Conservation (phyloP, 2,329 filamentous ascomycete species). For the Fusarium sp. region DNA sequence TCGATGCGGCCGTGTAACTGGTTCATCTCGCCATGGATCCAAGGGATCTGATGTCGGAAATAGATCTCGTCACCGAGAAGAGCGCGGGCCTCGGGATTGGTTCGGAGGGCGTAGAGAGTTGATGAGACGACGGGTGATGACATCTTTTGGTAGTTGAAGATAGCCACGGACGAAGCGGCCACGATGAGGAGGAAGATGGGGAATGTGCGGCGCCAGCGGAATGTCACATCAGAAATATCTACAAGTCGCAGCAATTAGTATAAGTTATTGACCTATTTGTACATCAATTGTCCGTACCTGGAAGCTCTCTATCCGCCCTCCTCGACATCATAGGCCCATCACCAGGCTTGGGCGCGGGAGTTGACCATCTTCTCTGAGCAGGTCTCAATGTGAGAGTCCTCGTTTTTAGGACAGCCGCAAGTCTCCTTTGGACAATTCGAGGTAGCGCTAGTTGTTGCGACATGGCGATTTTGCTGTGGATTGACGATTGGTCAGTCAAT, state of each 20-base stretch:
- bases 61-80: constrained; percentile 89
- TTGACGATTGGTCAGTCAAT: constrained; percentile 2
- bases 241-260: constrained; percentile 8
- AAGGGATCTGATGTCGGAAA: constrained; percentile 81
- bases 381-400: constrained; percentile 30
- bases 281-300: constrained; percentile 59
- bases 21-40: constrained; percentile 90
- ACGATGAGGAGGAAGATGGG: constrained; percentile 84
- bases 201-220: constrained; percentile 77
- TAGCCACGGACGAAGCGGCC: constrained; percentile 78
- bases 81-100: constrained; percentile 78
- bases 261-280: background rate
- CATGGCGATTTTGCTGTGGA: constrained; percentile 25
- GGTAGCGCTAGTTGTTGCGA: constrained; percentile 46
- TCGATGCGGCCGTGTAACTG: constrained; percentile 92
- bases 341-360: constrained; percentile 68
- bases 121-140: constrained; percentile 88
- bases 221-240: constrained; percentile 60
- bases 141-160: constrained; percentile 99
- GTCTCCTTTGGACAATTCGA: constrained; percentile 44
- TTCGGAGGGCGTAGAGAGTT: constrained; percentile 91
- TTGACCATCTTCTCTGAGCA: constrained; percentile 61
- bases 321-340: constrained; percentile 75
- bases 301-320: constrained; percentile 73
- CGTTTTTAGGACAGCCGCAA: constrained; percentile 43